Conservation (phyloP, 2,329 filamentous ascomycete genomes). For the Fusarium euwallaceae region DNA sequence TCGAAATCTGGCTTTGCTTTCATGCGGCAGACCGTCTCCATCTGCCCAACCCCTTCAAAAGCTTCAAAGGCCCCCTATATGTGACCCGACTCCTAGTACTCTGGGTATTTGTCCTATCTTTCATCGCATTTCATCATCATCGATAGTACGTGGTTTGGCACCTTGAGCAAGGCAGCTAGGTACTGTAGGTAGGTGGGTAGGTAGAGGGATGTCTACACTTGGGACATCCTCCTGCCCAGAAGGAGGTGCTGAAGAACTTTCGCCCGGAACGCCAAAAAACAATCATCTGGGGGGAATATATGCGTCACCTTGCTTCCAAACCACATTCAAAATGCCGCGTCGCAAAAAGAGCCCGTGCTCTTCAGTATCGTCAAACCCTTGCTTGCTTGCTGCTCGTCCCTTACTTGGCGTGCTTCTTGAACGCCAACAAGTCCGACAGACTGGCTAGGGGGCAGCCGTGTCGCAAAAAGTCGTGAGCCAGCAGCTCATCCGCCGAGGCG, state of each 20-base stretch:
- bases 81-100: constrained; percentile 25
- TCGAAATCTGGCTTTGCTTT: constrained; percentile 35
- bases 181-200: constrained; percentile 12
- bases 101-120: constrained; percentile 37
- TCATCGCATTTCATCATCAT: constrained; percentile 45
- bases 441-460: constrained; percentile 87
- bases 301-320: constrained; percentile 45
- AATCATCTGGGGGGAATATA: constrained; percentile 46
- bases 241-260: constrained; percentile 41
- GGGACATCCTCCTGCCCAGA: constrained; percentile 36
- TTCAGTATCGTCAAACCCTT: constrained; percentile 27
- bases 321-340: constrained; percentile 42
- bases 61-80: constrained; percentile 19
- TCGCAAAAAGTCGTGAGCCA: constrained; percentile 94
- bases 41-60: constrained; percentile 23
- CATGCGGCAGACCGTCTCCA: constrained; percentile 17
- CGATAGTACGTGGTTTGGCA: constrained; percentile 26
- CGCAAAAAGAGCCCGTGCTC: constrained; percentile 34
- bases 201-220: constrained; percentile 7
- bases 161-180: constrained; percentile 23
- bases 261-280: constrained; percentile 47
- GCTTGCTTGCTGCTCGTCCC: constrained; percentile 2
- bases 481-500: constrained; percentile 89
- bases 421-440: constrained; percentile 88
- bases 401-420: constrained; percentile 81